Evolutionary conservation across 2,329 filamentous ascomycete species (phyloP), one percentile per base, ranked within the genome.

Genomic region (Aspergillus sp.): DNA sequence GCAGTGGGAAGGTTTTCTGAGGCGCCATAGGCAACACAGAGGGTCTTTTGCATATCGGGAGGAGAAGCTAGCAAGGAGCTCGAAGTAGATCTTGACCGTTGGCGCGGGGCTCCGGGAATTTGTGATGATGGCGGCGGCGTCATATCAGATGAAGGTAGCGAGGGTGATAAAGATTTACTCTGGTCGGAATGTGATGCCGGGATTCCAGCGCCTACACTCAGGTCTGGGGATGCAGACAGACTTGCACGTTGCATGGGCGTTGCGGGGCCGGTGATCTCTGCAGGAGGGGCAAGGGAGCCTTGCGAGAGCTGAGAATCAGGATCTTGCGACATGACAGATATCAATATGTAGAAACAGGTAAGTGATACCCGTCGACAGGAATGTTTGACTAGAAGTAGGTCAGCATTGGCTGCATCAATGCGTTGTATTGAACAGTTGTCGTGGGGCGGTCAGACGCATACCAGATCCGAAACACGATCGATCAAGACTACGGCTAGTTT

Each of bases 111-210:
- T 59, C 73, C 69, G 56, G 81, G 79, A 7, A 83, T 70, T 68
- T 89, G 87, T 2, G 85, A 84, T 2, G 87, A 89, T 9, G 86
- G 86, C 23, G 87, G 87, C 12, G 87, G 86, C 12, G 87, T 89
- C 77, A 87, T 84, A 41, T 78, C 74, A 47, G 73, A 76, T n/a
- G 82, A 82, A 19, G 80, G 81, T 49, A 78, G 74, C 23, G 76
- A 76, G 38, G 76, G 78, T 21, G 80, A 77, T 69, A 76, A 70
- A 69, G 72, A 69, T 51, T 69, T 67, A 53, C 58, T 69, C 57
- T 72, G 72, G 45, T 74, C 70, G 39, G 74, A 74, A 36, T 75
- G 66, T 7, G 71, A 73, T 30, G 71, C 69, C 57, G 74, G 73
- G 45, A 67, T 67, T 32, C 70, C 71, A 32, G 71, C 67, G 53